Evolutionary conservation across 2,329 filamentous ascomycete genomes (phyloP), one percentile per base, ranked within the genome.

Genomic region (Trichoderma hamatum): DNA sequence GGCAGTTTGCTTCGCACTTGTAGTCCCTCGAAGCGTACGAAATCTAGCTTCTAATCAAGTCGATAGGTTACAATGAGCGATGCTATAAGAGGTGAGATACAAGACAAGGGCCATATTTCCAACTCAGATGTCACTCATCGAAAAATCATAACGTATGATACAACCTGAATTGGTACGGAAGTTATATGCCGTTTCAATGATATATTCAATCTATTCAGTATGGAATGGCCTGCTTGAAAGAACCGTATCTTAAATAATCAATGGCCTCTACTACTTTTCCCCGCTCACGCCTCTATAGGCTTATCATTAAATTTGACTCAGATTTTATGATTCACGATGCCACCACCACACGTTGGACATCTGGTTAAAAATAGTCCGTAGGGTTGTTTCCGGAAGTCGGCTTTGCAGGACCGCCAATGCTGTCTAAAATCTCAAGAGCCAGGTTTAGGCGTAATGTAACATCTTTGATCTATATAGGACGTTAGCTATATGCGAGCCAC

Each of bases 381-480:
- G 63, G 55, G 9, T 59, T 61, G 10, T 13, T 19, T 26, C 54
- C 49, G 21, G 61, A 51, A 16, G 26, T 19, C 19, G 65, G 24
- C 16, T 55, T 70, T n/a, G n/a, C 10, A 55, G 32, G 19, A 39
- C 36, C 51, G 3, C 56, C 51, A 28, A 68, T 61, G 36, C 68
- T 70, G 64, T 85, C 84, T 2, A 85, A 87, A 39, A 89, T 87
- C 71, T 88, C 85, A 28, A 90, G 85, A 3, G 82, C 68, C 63
- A 69, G 54, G 5, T 61, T 69, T 21, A 74, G 7, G 24, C 71
- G 67, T 7, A 54, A 32, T 19, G 72, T 74, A 13, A 74, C 58
- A 2, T 58, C 39, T 9, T 72, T 56, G 14, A 73, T 66, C 71
- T 70, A 26, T 19, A 10, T 9, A 26, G 3, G 14, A 34, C 11